Conservation (phyloP, 169 alveolate genomes). For the Plasmodium adleri region DNA sequence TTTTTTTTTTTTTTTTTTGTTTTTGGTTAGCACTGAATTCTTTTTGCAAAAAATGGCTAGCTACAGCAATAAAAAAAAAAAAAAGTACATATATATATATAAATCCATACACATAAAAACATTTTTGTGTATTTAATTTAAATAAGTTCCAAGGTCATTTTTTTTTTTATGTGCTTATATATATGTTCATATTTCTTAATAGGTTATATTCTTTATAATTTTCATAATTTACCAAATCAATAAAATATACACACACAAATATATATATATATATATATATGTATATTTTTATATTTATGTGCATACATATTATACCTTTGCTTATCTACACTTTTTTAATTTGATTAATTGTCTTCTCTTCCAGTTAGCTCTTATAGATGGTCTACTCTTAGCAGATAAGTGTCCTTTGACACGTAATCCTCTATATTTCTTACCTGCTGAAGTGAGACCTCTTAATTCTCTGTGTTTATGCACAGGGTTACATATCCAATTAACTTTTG, state of each 20-base stretch:
- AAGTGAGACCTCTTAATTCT: constrained; percentile 98
- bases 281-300: constrained; percentile 1
- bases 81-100: too few species aligned
- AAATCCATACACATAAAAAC: too few species aligned
- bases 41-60: too few species aligned
- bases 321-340: constrained; percentile 96
- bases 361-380: constrained; percentile 97
- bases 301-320: not conserved
- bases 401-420: constrained; percentile 96
- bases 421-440: constrained; percentile 92
- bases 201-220: too few species aligned
- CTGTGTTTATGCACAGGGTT: constrained; percentile 98
- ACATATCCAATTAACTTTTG: constrained; percentile 99
- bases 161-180: too few species aligned
- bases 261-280: constrained; percentile 10
- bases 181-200: too few species aligned
- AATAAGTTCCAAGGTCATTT: too few species aligned
- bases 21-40: too few species aligned
- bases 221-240: too few species aligned
- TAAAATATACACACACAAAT: not conserved
- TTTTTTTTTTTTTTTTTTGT: too few species aligned
- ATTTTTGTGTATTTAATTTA: too few species aligned
- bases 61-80: too few species aligned
- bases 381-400: constrained; percentile 94
- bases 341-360: constrained; percentile 95